Conservation (phyloP, 2,329 filamentous ascomycete genomes). For the Davidsoniella eucalypti region DNA sequence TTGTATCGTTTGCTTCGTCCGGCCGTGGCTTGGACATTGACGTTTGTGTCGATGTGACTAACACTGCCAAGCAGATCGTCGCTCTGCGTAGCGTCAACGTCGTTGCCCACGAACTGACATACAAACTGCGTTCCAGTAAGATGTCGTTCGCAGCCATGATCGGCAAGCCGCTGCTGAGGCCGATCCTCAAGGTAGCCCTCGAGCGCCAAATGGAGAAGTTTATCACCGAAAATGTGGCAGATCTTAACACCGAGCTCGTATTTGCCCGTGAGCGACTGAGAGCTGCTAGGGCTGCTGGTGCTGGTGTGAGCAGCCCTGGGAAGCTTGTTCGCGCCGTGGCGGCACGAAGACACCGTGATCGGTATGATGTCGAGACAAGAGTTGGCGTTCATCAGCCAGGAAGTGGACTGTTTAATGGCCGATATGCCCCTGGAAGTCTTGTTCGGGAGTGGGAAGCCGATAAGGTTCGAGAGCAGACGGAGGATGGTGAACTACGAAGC, state of each 20-base stretch:
- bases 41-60: conserved; percentile 68
- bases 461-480: conserved; percentile 50
- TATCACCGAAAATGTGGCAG: conserved; percentile 52
- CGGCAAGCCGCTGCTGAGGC: conserved; percentile 67
- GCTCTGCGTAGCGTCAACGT: conserved; percentile 61
- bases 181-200: conserved; percentile 61
- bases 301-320: not conserved
- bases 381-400: conserved; percentile 33
- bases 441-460: conserved; percentile 84
- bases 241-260: conserved; percentile 68
- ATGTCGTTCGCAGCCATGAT: conserved; percentile 68
- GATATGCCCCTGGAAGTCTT: conserved; percentile 78
- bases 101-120: conserved; percentile 73
- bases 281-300: conserved; percentile 57
- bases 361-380: conserved; percentile 59
- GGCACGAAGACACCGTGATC: conserved; percentile 65
- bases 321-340: conserved; percentile 69
- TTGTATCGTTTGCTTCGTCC: conserved; percentile 73
- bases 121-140: conserved; percentile 56
- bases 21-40: conserved; percentile 75
- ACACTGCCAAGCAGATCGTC: conserved; percentile 64
- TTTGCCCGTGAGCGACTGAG: conserved; percentile 76
- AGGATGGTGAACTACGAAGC: conserved; percentile 41
- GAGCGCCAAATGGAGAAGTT: conserved; percentile 61
- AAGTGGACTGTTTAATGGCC: conserved; percentile 53